Evolutionary conservation across 306 rosid genomes (phyloP).

Genomic region (apple (Malus domestica)): DNA sequence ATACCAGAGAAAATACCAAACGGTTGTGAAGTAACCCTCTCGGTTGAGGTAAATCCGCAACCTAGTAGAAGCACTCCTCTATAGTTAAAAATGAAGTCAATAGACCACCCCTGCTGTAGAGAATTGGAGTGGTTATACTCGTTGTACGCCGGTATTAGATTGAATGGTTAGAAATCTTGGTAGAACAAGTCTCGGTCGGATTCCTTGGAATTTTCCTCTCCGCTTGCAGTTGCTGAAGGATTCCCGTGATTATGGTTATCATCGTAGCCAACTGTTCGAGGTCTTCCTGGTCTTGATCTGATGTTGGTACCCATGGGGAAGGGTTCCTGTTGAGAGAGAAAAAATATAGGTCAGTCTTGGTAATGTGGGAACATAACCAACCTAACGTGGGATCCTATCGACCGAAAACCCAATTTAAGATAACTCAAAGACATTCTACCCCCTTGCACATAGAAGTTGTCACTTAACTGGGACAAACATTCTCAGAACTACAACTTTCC

Average conservation of each 20-base stretch:
- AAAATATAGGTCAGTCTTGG: neutral
- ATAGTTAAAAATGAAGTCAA: conserved; percentile 35
- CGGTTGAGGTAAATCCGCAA: conserved; percentile 39
- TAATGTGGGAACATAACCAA: too few species aligned
- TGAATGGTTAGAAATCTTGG: conserved; percentile 40
- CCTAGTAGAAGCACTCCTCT: conserved; percentile 44
- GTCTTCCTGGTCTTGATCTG: conserved; percentile 58
- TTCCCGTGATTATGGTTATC: conserved; percentile 46
- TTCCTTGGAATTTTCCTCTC: conserved; percentile 51
- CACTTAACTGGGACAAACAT: too few species aligned
- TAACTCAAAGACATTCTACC: too few species aligned
- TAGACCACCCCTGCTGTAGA: conserved; percentile 42
- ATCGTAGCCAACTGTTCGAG: conserved; percentile 34
- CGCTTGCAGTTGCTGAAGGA: conserved; percentile 36
- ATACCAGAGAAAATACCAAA: conserved; percentile 22
- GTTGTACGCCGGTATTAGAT: conserved; percentile 17
- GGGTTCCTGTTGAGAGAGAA: conserved; percentile 52
- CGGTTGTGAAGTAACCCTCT: conserved; percentile 22
- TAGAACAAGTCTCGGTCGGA: conserved; percentile 33
- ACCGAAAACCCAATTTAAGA: neutral
- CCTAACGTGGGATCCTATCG: neutral
- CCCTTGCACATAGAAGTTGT: too few species aligned
- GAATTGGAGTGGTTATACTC: conserved; percentile 31
- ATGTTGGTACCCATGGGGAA: conserved; percentile 71
- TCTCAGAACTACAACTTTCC: too few species aligned